These are phyloP conservation scores for Diplogelasinospora grovesii DNA, from an alignment of 495 filamentous ascomycete genomes.

Conservation along the genomic window DNA sequence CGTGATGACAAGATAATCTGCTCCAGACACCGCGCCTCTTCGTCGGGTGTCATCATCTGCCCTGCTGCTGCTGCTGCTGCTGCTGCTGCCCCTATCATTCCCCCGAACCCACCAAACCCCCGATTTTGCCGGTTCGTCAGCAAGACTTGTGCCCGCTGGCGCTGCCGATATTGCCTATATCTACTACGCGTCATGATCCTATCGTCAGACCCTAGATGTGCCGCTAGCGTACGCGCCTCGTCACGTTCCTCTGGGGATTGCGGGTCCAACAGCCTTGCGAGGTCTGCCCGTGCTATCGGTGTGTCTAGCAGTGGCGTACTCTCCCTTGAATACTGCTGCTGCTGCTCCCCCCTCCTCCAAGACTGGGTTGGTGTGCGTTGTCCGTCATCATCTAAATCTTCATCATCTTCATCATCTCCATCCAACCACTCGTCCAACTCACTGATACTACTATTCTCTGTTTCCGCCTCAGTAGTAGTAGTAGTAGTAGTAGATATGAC, in stretches of 20 bases:
- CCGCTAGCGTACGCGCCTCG: slow-evolving; percentile 75
- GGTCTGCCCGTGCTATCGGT: slow-evolving; percentile 56
- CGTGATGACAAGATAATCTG: slow-evolving; percentile 66
- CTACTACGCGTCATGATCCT: slow-evolving; percentile 75
- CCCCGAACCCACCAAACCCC: slow-evolving; percentile 9
- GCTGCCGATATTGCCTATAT: slow-evolving; percentile 58
- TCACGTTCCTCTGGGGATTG: slow-evolving; percentile 66
- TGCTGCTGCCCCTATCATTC: no score
- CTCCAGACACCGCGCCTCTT: slow-evolving; percentile 77
- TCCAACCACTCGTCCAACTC: no score
- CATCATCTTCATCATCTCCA: slow-evolving; percentile 49
- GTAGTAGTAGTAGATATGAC: slow-evolving; percentile 55
- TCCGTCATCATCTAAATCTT: slow-evolving; percentile 40
- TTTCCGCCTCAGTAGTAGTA: no score
- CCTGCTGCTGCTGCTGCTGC: no score
- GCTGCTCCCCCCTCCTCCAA: no score
- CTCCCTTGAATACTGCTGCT: no score
- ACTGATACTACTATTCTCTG: no score
- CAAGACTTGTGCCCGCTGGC: slow-evolving; percentile 60
- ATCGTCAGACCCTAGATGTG: slow-evolving; percentile 63
- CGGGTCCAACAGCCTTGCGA: slow-evolving; percentile 81
- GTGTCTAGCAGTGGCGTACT: slow-evolving; percentile 54
- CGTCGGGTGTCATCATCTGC: slow-evolving; percentile 47
- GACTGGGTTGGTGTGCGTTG: slow-evolving; percentile 73
- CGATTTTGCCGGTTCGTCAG: slow-evolving; percentile 35